phyloP scores from a whole-genome alignment of 2,329 filamentous ascomycete genomes.

The Aspergillus arachidicola region DNA sequence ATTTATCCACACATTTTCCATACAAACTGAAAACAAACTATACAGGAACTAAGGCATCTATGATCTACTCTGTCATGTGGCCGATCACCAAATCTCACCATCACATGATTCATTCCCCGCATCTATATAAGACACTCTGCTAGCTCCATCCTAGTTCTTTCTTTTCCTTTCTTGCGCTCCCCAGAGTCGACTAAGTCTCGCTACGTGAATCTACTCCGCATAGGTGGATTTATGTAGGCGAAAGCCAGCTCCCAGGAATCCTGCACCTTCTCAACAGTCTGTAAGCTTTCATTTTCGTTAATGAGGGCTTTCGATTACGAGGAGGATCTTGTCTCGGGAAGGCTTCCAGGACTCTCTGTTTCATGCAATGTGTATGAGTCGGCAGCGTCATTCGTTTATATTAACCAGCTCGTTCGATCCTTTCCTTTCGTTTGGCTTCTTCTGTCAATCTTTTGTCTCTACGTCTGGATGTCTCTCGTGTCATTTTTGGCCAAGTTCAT shows the following conservation, averaged over 20 bases:
- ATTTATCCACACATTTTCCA: background rate
- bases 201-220: constrained; percentile 27
- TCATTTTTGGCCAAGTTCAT: constrained; percentile 32
- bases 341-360: constrained; percentile 54
- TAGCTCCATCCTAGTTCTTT: constrained; percentile 38
- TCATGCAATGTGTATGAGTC: constrained; percentile 57
- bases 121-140: constrained; percentile 28
- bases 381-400: constrained; percentile 45
- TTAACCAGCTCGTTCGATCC: constrained; percentile 42
- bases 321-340: constrained; percentile 40
- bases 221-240: constrained; percentile 51
- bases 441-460: constrained; percentile 38
- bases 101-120: constrained; percentile 32
- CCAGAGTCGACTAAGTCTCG: constrained; percentile 43
- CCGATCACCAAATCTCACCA: constrained; percentile 15
- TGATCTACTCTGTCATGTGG: background rate
- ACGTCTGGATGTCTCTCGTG: constrained; percentile 55
- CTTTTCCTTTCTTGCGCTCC: constrained; percentile 52
- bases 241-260: constrained; percentile 37
- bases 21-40: background rate
- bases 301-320: constrained; percentile 32
- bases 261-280: constrained; percentile 26
- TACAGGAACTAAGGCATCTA: background rate
- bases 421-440: constrained; percentile 42
- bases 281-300: constrained; percentile 28